A percentile compares a stretch with the other conserved stretches of the same genome.
Conservation (phyloP, 2,329 filamentous ascomycete genomes). For the Ophiostoma australiae region DNA sequence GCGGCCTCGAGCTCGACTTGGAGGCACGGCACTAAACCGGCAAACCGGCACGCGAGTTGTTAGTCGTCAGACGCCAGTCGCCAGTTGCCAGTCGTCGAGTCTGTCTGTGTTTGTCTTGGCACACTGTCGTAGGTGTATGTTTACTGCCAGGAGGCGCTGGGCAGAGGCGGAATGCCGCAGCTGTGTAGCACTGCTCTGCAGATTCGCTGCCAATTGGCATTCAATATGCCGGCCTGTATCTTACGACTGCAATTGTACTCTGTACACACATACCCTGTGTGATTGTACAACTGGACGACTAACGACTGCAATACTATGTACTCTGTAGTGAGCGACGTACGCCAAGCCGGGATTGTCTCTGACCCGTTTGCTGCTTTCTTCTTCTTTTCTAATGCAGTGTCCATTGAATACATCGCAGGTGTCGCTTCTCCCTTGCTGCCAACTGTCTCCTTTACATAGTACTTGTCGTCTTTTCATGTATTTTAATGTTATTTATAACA, state of each 20-base stretch:
- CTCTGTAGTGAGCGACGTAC: neutral
- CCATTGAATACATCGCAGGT: neutral
- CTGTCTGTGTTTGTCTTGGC: neutral
- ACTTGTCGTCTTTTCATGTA: neutral
- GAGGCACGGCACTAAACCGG: neutral
- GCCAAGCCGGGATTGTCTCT: slow-evolving; percentile 5
- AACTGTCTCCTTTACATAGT: neutral
- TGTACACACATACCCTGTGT: too few relatives aligned
- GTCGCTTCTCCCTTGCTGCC: neutral
- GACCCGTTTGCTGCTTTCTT: slow-evolving; percentile 1
- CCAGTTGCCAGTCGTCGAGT: neutral
- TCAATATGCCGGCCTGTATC: neutral
- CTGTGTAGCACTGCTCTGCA: neutral
- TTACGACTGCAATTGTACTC: neutral
- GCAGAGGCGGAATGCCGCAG: neutral
- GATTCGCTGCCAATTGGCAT: neutral
- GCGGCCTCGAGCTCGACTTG: neutral
- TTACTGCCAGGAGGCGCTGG: neutral
- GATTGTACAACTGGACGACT: too few relatives aligned
- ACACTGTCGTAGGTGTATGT: too few relatives aligned
- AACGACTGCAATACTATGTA: too few relatives aligned
- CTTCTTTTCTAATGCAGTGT: too few relatives aligned
- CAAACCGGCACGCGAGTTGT: slow-evolving; percentile 7
- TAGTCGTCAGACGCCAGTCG: neutral
- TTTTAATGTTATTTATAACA: too few relatives aligned